Evolutionary conservation across 2,329 filamentous ascomycete genomes (phyloP), one percentile per base, ranked within the genome.

Genomic region (Ramichloridium luteum): DNA sequence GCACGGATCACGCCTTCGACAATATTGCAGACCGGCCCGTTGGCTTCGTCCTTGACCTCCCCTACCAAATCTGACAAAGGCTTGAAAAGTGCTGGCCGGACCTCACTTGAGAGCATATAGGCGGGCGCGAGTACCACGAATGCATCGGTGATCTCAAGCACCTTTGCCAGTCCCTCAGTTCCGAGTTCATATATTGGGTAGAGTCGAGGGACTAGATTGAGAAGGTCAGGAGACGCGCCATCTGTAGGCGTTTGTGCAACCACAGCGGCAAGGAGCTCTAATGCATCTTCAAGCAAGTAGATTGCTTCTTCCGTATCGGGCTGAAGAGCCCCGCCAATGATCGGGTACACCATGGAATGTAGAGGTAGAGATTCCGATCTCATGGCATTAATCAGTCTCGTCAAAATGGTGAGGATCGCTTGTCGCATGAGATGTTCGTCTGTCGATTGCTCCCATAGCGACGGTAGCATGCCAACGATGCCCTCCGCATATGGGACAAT

Each of bases 401-500:
- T 70, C 31, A 96, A 74, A 23, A 96, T 79, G 2, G 80, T 82
- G 35, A 96, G 70, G 31, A 96, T 85, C 1, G 84, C 77, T 57
- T 94, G 86, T 57, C 96, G 96, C 66, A 94, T 80, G 55, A 96
- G 73, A 57, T 85, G 83, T 49, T 90, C 82, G 38, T 93, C 80
- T 1, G 78, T 83, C 3, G 82, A 84, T 31, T 77, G 73, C 38
- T 82, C 77, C 90, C 90, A 98, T 1, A 96, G 66, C 3, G 68
- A 67, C 0, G 88, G 86, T 5, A 96, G 66, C 9, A 85, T 70
- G 1, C 72, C 66, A 56, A 98, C 78, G 38, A 98, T 80, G 37
- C 78, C 74, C 47, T 93, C 83, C 4, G 83, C 82, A 38, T 70
- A 76, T 1, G 70, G 70, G 3, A 64, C 61, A 36, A 77, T 73